Conservation (phyloP, 257 asterid species). For the Solanum bulbocastanum region DNA sequence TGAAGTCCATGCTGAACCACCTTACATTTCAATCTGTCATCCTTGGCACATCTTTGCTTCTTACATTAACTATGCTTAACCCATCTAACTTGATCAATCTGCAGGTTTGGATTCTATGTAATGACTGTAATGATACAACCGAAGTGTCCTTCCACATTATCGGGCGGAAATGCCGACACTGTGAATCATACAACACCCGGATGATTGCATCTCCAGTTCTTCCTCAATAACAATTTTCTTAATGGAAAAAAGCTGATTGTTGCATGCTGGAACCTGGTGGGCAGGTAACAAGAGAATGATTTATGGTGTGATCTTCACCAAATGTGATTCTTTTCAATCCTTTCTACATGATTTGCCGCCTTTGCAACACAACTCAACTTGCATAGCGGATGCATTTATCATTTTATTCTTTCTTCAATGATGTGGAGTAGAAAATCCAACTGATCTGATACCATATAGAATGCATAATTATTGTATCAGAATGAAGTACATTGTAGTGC, state of each 20-base stretch:
- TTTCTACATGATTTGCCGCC: neutral
- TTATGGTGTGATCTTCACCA: neutral
- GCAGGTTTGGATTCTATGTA: conserved; percentile 94
- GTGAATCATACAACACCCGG: conserved; percentile 82
- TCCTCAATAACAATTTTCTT: conserved; percentile 33
- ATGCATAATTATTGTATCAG: neutral
- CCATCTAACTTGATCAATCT: neutral
- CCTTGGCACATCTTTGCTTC: neutral
- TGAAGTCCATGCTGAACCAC: neutral
- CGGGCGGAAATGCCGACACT: conserved; percentile 91
- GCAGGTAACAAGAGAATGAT: neutral
- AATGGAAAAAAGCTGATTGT: neutral
- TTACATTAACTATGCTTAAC: neutral
- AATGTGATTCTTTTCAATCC: neutral
- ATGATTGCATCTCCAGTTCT: conserved; percentile 76
- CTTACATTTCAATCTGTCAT: neutral
- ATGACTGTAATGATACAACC: conserved; percentile 90
- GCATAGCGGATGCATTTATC: neutral
- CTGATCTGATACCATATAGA: neutral
- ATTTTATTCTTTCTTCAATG: neutral
- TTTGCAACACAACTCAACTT: neutral
- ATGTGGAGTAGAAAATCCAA: neutral
- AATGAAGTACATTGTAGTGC: neutral
- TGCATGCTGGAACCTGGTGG: neutral
- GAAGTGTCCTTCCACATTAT: conserved; percentile 88